Base-by-base conservation (phyloP, 2,329 filamentous ascomycete species). In the Podosphaera fusca region DNA sequence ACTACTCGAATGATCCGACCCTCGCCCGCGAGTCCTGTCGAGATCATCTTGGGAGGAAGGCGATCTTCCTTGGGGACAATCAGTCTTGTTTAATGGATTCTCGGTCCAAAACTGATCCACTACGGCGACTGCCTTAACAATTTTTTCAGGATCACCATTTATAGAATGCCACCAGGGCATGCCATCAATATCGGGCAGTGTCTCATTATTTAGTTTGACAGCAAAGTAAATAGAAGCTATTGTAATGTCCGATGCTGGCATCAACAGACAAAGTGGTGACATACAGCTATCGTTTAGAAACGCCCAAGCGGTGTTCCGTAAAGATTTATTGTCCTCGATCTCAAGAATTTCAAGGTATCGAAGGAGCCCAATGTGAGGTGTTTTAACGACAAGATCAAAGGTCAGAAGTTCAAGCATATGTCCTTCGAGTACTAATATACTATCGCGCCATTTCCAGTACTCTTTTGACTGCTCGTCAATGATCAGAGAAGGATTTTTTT, bases 381-480 rank as follows among this genome's bases (percentile, higher is more conserved):
- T 86, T 62, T 94, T 85, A 34, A 95, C 75, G 69, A 89, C 87
- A 51, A 98, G 75, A 67, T 98, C 92, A 69, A 98, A 98, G 59
- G 89, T 96, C 21, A 98, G 75, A 51, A 81, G 81, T 69, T 96
- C 92, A 14, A 98, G 77, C 72, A 98, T 84, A 49, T 90, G 74
- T 67, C 96, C 92, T 70, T 98, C 92, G 66, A 94, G 87, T 62
- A 85, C 83, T 12, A 96, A 73, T 58, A 98, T 94, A 58, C 84
- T 92, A 67, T 98, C 92, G 60, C 88, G 80, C 92, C 92, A 98
- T 65, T 85, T 81, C 92, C 92, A 98, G 68, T 92, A 98, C 67
- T 98, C 92, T 67, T 95, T 96, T 63, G 85, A 94, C 69, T 96
- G 89, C 70, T 96, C 92, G 67, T 98, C 92, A 56, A 96, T 86